Evolutionary conservation across 306 rosid species (phyloP).

Genomic region (Dryas drummondii): DNA sequence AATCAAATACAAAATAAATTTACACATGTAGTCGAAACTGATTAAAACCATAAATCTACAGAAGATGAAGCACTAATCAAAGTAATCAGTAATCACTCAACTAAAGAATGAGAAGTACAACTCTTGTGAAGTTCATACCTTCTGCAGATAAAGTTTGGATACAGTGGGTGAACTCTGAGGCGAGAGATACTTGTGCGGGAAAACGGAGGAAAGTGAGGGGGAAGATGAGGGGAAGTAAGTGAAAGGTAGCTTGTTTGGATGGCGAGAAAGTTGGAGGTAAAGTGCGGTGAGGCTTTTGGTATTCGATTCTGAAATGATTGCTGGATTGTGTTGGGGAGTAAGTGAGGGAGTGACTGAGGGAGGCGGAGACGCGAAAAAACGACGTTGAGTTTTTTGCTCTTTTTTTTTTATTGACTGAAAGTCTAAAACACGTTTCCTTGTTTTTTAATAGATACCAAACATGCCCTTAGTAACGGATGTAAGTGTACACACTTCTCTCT

Average conservation of each 20-base stretch:
- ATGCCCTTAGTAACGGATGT: too few species aligned
- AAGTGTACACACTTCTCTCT: too few species aligned
- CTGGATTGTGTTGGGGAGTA: not conserved
- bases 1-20: slow-evolving; percentile 6
- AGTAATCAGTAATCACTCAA: not conserved
- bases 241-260: slow-evolving; percentile 2
- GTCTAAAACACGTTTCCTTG: too few species aligned
- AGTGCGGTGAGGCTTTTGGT: not conserved
- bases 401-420: not conserved
- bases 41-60: not conserved
- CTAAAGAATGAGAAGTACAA: not conserved
- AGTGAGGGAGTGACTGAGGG: slow-evolving; percentile 3
- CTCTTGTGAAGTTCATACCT: slow-evolving; percentile 11
- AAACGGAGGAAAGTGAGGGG: not conserved
- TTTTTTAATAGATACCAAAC: too few species aligned
- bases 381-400: not conserved
- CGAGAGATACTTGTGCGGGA: not conserved
- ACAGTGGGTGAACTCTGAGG: not conserved
- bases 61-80: not conserved
- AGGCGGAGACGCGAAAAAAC: slow-evolving; percentile 15
- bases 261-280: slow-evolving; percentile 4
- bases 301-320: not conserved
- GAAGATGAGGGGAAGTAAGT: not conserved
- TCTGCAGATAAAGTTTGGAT: not conserved
- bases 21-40: not conserved